A percentile compares a stretch with the other conserved stretches of the same genome.
phyloP scores from a whole-genome alignment of 2,329 filamentous ascomycete genomes.

The Hymenoscyphus scutula region DNA sequence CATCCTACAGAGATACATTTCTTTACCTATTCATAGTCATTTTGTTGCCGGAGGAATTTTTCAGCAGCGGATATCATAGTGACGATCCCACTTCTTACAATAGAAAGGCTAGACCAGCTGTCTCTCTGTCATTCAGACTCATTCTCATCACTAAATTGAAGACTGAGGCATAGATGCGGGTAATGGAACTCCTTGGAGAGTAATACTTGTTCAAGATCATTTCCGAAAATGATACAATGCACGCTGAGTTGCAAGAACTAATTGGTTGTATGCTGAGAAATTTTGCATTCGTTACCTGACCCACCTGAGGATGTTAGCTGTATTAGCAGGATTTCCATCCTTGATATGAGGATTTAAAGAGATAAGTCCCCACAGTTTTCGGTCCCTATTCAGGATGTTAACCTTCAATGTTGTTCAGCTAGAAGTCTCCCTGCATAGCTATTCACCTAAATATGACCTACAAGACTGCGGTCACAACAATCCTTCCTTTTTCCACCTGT shows the following conservation, averaged over 20 bases:
- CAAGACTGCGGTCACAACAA: neutral
- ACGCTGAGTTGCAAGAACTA: neutral
- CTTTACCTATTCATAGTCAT: neutral
- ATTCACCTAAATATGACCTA: neutral
- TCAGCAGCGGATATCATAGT: neutral
- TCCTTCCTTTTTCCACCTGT: neutral
- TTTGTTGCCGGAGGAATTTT: neutral
- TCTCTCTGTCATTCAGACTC: neutral
- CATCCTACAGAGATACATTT: neutral
- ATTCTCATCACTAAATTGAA: neutral
- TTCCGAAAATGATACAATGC: neutral
- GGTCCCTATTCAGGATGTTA: neutral
- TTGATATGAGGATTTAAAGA: neutral
- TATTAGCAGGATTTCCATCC: neutral
- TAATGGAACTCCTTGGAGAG: neutral
- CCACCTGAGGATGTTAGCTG: neutral
- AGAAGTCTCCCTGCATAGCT: neutral
- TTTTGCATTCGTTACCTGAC: neutral
- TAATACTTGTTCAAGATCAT: neutral
- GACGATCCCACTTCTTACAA: neutral
- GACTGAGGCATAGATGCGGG: neutral
- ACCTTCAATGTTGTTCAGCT: neutral
- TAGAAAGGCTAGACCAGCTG: neutral
- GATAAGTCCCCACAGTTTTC: neutral
- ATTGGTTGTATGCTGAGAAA: neutral